These are phyloP conservation scores for Leishmania martiniquensis DNA, from an alignment of 208 protist genomes.

Conservation along the genomic window DNA sequence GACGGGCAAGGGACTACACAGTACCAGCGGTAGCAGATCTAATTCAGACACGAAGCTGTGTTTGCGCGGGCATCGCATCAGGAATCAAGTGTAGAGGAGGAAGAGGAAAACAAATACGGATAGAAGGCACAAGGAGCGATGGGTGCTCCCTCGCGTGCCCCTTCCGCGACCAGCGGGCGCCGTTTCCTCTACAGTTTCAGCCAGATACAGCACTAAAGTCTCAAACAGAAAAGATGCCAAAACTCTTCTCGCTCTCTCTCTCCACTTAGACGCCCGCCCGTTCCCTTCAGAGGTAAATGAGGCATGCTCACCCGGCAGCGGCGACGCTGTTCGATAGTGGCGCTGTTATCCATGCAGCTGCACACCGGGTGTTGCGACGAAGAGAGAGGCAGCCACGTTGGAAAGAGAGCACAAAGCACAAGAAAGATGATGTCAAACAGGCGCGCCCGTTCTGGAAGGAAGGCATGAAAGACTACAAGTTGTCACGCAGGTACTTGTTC, in stretches of 20 bases:
- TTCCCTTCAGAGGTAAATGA: not conserved
- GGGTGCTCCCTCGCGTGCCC: not conserved
- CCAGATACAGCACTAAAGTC: not conserved
- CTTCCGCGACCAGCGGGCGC: not conserved
- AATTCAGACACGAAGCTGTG: not conserved
- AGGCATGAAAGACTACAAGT: slow-evolving; percentile 37
- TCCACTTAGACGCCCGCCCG: not conserved
- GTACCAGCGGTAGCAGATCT: not conserved
- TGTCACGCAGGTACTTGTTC: slow-evolving; percentile 87
- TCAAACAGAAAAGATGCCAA: not conserved
- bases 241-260: not conserved
- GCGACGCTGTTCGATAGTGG: not conserved
- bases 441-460: not conserved
- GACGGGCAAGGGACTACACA: not conserved
- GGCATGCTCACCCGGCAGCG: not conserved
- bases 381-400: not conserved
- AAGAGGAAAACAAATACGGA: not conserved
- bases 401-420: slow-evolving; percentile 1
- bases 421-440: not conserved
- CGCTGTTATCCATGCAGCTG: not conserved
- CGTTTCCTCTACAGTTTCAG: not conserved
- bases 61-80: not conserved
- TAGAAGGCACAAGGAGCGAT: not conserved
- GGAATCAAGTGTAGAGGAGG: not conserved
- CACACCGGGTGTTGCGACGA: not conserved